Conservation (phyloP, 2,329 filamentous ascomycete species). For the Helotiales sp. region DNA sequence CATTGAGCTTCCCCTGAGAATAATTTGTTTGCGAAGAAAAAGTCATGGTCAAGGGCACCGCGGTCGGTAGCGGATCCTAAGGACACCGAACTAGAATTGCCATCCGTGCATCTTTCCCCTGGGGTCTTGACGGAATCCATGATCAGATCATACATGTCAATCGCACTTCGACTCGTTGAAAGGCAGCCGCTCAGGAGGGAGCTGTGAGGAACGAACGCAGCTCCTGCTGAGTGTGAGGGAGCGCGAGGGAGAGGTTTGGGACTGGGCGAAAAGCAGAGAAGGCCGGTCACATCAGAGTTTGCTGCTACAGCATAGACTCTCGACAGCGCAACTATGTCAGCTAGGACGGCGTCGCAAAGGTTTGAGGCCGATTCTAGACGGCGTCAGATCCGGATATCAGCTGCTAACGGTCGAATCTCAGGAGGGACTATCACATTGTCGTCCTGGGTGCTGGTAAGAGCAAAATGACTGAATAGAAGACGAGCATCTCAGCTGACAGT, state of each 20-base stretch:
- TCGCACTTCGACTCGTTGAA: neutral
- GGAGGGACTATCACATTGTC: conserved; percentile 66
- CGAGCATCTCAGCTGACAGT: conserved; percentile 22
- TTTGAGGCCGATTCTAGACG: conserved; percentile 8
- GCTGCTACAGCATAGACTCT: neutral
- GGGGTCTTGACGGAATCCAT: neutral
- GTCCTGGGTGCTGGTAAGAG: conserved; percentile 62
- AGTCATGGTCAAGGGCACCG: neutral
- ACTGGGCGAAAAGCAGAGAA: neutral
- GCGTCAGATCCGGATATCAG: neutral
- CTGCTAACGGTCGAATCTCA: conserved; percentile 26
- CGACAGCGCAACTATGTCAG: conserved; percentile 23
- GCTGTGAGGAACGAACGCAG: neutral
- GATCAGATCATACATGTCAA: conserved; percentile 1
- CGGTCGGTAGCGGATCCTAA: conserved; percentile 2
- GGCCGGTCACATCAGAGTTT: neutral
- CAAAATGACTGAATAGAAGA: conserved; percentile 5
- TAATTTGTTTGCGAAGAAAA: neutral
- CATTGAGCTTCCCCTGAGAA: neutral
- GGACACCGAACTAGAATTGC: neutral
- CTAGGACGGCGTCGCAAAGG: conserved; percentile 29
- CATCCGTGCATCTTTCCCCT: neutral
- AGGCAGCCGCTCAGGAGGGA: neutral
- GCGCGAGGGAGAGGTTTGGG: neutral
- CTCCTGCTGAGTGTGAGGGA: neutral